A percentile compares a stretch with the other conserved stretches of the same genome.
These are phyloP conservation scores for Acanthamoeba sp. DNA, from an alignment of 208 protist genomes.

Conservation along the genomic window DNA sequence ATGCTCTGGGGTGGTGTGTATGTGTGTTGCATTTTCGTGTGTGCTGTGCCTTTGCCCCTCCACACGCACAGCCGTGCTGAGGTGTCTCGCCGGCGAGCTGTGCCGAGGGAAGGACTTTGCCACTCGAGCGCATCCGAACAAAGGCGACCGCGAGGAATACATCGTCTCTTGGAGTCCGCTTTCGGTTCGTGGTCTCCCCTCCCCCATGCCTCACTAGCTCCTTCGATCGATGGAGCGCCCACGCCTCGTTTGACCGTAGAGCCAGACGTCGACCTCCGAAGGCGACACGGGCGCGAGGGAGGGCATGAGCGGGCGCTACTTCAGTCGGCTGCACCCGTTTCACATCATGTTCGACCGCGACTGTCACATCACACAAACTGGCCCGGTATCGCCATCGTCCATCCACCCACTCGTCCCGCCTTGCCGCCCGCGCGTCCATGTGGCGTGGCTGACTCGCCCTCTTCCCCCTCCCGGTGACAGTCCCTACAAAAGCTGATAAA, in stretches of 20 bases:
- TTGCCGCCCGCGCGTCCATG: not conserved
- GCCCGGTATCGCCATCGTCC: too few relatives aligned
- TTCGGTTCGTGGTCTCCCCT: not conserved
- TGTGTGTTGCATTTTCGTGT: too few relatives aligned
- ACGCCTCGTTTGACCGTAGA: too few relatives aligned
- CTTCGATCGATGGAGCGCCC: not conserved
- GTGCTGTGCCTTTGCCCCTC: too few relatives aligned
- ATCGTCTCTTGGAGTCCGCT: not conserved
- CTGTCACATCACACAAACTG: not conserved
- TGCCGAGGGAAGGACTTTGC: not conserved
- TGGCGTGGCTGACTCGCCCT: not conserved
- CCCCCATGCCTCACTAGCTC: not conserved
- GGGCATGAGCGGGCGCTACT: not conserved
- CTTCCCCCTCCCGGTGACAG: not conserved
- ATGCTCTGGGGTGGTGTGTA: too few relatives aligned
- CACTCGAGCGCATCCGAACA: not conserved
- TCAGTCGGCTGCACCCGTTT: conserved; percentile 7
- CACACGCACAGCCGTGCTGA: not conserved
- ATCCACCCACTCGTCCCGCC: too few relatives aligned
- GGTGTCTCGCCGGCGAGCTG: not conserved
- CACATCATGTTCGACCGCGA: conserved; percentile 41
- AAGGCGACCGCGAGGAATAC: not conserved
- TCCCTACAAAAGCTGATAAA: not conserved
- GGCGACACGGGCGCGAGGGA: not conserved
- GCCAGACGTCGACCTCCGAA: not conserved